These are phyloP conservation scores for Hylodesmum podocarpum DNA, from an alignment of 306 rosid species.

Conservation along the genomic window DNA sequence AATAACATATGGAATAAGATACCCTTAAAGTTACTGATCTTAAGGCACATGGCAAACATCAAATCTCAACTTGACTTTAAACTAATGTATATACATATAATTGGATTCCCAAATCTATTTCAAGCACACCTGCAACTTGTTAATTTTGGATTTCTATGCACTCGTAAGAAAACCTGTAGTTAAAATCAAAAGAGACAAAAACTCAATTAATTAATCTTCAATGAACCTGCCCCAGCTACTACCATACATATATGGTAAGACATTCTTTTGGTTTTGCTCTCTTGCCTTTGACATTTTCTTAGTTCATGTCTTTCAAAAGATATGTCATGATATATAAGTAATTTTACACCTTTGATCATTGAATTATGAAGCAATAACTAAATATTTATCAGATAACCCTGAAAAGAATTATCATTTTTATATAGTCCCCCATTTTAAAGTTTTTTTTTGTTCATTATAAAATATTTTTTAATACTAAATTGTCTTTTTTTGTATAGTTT, in stretches of 20 bases:
- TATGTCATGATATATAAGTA: not conserved
- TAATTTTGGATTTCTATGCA: not conserved
- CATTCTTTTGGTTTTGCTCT: too few species aligned
- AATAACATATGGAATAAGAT: constrained; percentile 1
- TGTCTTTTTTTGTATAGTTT: not conserved
- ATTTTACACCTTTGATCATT: not conserved
- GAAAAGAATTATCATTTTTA: not conserved
- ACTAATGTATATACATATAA: not conserved
- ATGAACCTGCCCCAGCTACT: not conserved
- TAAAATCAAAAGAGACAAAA: not conserved
- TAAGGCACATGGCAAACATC: constrained; percentile 8
- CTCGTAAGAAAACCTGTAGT: not conserved
- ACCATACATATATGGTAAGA: not conserved
- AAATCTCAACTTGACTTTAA: not conserved
- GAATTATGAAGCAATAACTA: not conserved
- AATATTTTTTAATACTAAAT: not conserved
- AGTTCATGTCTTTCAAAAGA: not conserved
- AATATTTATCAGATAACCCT: not conserved
- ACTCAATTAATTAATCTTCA: not conserved
- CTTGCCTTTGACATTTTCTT: not conserved
- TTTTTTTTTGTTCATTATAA: too few species aligned
- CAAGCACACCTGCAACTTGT: constrained; percentile 15
- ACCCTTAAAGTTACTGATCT: not conserved
- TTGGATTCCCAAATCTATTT: constrained; percentile 14
- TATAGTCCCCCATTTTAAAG: not conserved